phyloP scores from a whole-genome alignment of 345 rosid species.

The Bruguiera gymnorhiza region DNA sequence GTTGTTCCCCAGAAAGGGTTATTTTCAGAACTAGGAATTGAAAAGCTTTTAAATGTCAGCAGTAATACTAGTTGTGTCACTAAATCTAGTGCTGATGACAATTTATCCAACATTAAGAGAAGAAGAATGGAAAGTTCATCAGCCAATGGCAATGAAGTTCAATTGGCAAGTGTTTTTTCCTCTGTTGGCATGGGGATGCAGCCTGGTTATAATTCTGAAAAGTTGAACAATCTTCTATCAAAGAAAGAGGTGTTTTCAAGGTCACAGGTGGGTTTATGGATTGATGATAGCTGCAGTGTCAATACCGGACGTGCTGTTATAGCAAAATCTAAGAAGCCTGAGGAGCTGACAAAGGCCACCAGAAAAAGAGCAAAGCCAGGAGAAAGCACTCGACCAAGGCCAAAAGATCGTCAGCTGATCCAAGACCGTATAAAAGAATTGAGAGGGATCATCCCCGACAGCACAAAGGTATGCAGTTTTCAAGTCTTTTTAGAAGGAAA shows the following conservation, averaged over 20 bases:
- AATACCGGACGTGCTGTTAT: conserved; percentile 37
- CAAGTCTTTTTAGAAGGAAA: conserved; percentile 6
- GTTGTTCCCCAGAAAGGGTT: conserved; percentile 47
- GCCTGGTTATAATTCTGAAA: conserved; percentile 23
- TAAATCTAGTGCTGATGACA: conserved; percentile 36
- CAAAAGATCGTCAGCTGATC: conserved; percentile 92
- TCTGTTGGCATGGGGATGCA: conserved; percentile 27
- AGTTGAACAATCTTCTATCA: conserved; percentile 18
- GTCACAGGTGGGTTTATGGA: conserved; percentile 59
- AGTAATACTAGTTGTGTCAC: conserved; percentile 32
- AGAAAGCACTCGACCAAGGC: conserved; percentile 81
- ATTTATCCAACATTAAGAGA: conserved; percentile 41
- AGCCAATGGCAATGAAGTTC: conserved; percentile 18
- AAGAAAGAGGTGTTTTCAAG: conserved; percentile 35
- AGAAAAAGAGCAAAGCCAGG: conserved; percentile 84
- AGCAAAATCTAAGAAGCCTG: conserved; percentile 40
- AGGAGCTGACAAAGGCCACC: conserved; percentile 47
- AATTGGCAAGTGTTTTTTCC: conserved; percentile 26
- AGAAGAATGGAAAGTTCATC: conserved; percentile 47
- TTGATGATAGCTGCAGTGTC: conserved; percentile 68
- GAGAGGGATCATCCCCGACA: conserved; percentile 78
- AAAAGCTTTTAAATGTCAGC: conserved; percentile 49
- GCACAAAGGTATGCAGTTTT: conserved; percentile 57
- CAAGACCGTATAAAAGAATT: conserved; percentile 88
- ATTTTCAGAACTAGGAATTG: conserved; percentile 70